Evolutionary conservation across 192 early-diverging fungal species (phyloP).

Genomic region (Dissophora ornata): DNA sequence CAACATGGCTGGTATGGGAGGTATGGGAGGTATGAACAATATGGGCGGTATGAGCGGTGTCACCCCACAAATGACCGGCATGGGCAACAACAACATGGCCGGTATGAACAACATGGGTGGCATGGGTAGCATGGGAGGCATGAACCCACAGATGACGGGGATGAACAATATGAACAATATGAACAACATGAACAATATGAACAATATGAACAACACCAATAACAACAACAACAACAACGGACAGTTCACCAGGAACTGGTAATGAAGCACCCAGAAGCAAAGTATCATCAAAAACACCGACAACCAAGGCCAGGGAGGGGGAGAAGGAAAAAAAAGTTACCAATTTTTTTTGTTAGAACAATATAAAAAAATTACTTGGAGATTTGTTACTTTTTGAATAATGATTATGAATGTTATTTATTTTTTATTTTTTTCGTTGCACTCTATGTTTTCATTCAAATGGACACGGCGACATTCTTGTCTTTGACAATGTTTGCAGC

Average conservation of each 20-base stretch:
- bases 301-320: no score
- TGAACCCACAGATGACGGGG: constrained; percentile 12
- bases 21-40: constrained; percentile 22
- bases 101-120: constrained; percentile 23
- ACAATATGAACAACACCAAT: constrained; percentile 32
- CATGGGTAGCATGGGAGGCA: constrained; percentile 15
- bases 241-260: constrained; percentile 51
- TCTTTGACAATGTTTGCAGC: no score
- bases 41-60: constrained; percentile 26
- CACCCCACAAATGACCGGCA: constrained; percentile 25
- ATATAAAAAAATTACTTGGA: no score
- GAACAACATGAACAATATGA: constrained; percentile 40
- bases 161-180: constrained; percentile 35
- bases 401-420: no score
- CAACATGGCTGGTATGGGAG: constrained; percentile 28
- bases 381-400: no score
- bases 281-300: neutral
- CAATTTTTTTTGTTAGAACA: no score
- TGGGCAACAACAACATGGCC: constrained; percentile 35
- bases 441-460: no score
- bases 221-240: constrained; percentile 50
- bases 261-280: constrained; percentile 16
- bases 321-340: no score
- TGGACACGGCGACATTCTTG: no score
- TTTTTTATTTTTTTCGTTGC: no score